These are phyloP conservation scores for Aspergillus bertholletiae DNA, from an alignment of 495 filamentous ascomycete species.

Conservation along the genomic window DNA sequence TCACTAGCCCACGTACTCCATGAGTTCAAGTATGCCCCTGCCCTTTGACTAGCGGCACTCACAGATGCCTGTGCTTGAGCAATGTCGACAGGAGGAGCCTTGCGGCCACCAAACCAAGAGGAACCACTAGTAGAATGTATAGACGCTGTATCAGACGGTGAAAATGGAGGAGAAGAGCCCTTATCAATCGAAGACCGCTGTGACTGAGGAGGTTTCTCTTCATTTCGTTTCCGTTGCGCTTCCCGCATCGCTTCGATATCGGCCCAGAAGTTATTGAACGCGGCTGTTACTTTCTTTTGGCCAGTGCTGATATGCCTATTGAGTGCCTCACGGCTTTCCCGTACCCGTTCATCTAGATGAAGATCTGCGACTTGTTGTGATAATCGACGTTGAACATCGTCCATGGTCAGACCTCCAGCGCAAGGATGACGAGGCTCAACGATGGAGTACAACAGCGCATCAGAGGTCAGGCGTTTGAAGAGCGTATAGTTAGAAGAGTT, in stretches of 20 bases:
- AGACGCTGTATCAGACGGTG: conserved; percentile 17
- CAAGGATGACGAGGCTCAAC: conserved; percentile 90
- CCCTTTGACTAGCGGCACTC: conserved; percentile 65
- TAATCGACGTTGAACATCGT: conserved; percentile 88
- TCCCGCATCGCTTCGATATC: conserved; percentile 86
- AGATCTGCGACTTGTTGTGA: conserved; percentile 85
- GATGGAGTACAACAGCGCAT: conserved; percentile 89
- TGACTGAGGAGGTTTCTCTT: conserved; percentile 45
- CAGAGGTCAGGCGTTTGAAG: conserved; percentile 70
- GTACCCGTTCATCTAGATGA: conserved; percentile 81
- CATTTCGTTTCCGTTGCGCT: conserved; percentile 67
- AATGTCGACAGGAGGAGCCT: conserved; percentile 51
- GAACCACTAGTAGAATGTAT: conserved; percentile 3
- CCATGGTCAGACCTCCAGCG: conserved; percentile 90
- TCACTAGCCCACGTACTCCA: conserved; percentile 96
- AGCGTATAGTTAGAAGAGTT: conserved; percentile 85
- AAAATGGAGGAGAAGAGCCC: conserved; percentile 21
- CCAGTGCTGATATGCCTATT: conserved; percentile 78
- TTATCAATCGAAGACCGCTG: conserved; percentile 35
- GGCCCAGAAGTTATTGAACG: conserved; percentile 82
- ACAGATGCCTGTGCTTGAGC: conserved; percentile 65
- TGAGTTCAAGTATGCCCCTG: conserved; percentile 84
- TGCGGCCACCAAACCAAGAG: conserved; percentile 27
- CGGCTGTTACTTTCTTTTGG: conserved; percentile 75
- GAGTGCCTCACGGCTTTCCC: conserved; percentile 71